Base-by-base conservation (phyloP, 306 rosid species). In the Dalbergia cultrata region DNA sequence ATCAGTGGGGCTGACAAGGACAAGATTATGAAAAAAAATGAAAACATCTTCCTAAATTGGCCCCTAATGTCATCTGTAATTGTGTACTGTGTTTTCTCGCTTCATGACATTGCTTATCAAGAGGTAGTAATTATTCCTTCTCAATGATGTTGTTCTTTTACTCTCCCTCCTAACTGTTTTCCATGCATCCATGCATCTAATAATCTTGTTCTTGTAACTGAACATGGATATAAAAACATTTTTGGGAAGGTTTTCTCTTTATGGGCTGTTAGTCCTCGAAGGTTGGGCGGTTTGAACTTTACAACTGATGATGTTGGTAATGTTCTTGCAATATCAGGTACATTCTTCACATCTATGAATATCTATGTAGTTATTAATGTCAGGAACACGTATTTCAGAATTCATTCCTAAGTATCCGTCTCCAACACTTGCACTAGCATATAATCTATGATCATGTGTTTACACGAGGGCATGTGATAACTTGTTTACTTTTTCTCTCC, bases 21-120 rank as follows among this genome's bases (percentile, higher is more conserved):
- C 18, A 65, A 74, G 67, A 70, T 31, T 45, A 22, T 35, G 11
- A 45, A 67, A 61, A 60, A 81, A 35, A 26, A 87, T 59, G 81
- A 80, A 81, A 93, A 66, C 85, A 90, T 93, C 67, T 8, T 92
- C 10, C 79, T 13, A 82, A 95, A 95, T 83, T 95, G 97, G 99
- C 95, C 97, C 17, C 76, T 91, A 68, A 93, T 95, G 90, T 92
- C 97, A 80, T 78, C 97, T 26, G 84, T 91, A 66, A 70, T 93
- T 69, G 85, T 89, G 75, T 93, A 90, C 68, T 91, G 95, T 80
- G 33, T 90, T 31, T 90, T 92, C 72, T 84, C 97, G 45, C 93
- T 95, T 45, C 95, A 92, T 80, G 95, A 93, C 81, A 87, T 91
- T 89, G 93, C 95, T 67, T 95, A 85, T 64, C 61, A 80, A 58